Base-by-base conservation (phyloP, 2,329 filamentous ascomycete species). In the Acrocalymma vagum region DNA sequence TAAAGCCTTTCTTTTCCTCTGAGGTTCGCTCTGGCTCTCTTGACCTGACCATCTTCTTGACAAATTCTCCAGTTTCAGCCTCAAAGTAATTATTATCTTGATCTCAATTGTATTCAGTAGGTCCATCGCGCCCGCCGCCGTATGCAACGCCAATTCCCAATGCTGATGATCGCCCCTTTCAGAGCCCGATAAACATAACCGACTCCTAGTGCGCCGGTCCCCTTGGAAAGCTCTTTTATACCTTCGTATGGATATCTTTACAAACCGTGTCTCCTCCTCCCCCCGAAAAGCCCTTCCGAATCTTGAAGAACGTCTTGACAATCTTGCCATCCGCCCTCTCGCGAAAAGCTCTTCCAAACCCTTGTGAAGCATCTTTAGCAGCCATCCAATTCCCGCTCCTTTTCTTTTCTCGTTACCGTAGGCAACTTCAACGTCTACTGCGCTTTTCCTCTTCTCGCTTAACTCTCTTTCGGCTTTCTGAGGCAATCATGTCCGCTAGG, bases 401-500 rank as follows among this genome's bases (percentile, higher is more conserved):
- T n/a, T n/a, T n/a, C n/a, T n/a, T n/a, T n/a, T n/a, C n/a, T n/a
- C n/a, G n/a, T 11, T n/a, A 26, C 21, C 20, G 14, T 27, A 31
- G 13, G 11, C 22, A 31, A 15, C 23, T 40, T 58, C 50, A 67
- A 42, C 72, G 61, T 76, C 86, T 86, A 51, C 83, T 80, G 60
- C 80, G 79, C 67, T 85, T 84, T 71, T 95, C 90, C 20, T 90
- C 85, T 58, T 96, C 92, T 53, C 88, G 83, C 80, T 92, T 95
- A 67, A 92, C 81, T 66, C 91, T 82, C 80, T 97, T 97, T 53
- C 90, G 82, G 63, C 86, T 90, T 74, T 97, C 94, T 61, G 90
- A 86, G 9, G 90, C 90, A 74, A 99, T 96, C 89, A 99, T 95
- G 62, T 96, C 89, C 60, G 86, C 93, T 41, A 99, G 72, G 65